Percentiles rank a stretch among this genome's conserved stretches.
Conservation (phyloP, 2,329 filamentous ascomycete species). For the Annulohypoxylon truncatum region DNA sequence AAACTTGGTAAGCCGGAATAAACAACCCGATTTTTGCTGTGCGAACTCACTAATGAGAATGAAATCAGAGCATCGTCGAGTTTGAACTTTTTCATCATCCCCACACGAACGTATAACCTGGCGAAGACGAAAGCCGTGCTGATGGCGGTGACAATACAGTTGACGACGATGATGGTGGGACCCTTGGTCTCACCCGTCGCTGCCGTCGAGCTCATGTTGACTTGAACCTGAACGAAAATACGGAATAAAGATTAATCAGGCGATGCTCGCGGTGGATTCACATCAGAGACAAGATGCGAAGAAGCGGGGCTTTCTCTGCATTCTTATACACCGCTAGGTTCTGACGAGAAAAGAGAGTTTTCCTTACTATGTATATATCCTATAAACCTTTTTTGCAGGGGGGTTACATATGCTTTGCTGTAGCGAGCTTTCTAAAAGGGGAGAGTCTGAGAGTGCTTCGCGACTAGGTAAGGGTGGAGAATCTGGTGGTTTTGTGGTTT, state of each 20-base stretch:
- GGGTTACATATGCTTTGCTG: not conserved
- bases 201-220: conserved; percentile 5
- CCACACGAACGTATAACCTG: conserved; percentile 50
- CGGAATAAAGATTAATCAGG: not conserved
- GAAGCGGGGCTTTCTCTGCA: not conserved
- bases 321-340: conserved; percentile 8
- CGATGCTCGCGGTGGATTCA: not conserved
- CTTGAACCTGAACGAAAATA: not conserved
- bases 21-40: no score
- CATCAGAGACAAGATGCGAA: not conserved
- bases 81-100: conserved; percentile 48
- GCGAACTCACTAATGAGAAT: conserved; percentile 43
- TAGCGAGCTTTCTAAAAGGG: not conserved
- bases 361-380: not conserved
- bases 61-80: conserved; percentile 51
- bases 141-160: conserved; percentile 49
- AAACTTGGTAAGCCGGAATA: not conserved
- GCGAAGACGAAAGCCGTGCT: conserved; percentile 49
- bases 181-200: conserved; percentile 49
- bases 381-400: not conserved
- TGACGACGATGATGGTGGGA: conserved; percentile 49
- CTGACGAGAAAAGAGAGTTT: not conserved
- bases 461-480: conserved; percentile 15
- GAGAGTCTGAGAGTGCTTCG: conserved; percentile 7
- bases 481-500: not conserved